A percentile compares a stretch with the other conserved stretches of the same genome.
These are phyloP conservation scores for Amaranthus cruentus DNA, from an alignment of 148 eudicot species.

Conservation along the genomic window DNA sequence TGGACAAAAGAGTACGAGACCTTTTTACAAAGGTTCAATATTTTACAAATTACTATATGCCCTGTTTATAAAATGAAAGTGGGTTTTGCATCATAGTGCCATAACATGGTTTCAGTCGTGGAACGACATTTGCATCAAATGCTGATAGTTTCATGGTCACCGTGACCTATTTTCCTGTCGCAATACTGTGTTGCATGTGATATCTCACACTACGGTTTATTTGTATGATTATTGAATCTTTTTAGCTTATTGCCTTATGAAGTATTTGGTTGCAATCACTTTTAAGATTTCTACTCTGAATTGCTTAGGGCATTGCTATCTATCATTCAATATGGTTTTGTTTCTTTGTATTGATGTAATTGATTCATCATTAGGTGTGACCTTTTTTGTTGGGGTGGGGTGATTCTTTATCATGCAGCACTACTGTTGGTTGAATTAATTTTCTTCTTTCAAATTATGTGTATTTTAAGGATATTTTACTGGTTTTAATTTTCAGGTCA, in stretches of 20 bases:
- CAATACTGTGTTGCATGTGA: too few relatives aligned
- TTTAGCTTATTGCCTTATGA: neutral
- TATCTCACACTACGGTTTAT: too few relatives aligned
- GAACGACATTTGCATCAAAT: too few relatives aligned
- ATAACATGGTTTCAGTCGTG: too few relatives aligned
- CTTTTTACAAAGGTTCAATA: too few relatives aligned
- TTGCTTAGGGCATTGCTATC: neutral
- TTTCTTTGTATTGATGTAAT: neutral
- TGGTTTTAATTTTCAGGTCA: slow-evolving; percentile 47
- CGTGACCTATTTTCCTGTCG: too few relatives aligned
- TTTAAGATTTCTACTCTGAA: neutral
- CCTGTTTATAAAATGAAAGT: too few relatives aligned
- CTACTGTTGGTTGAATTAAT: neutral
- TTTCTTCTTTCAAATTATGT: neutral
- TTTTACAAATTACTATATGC: too few relatives aligned
- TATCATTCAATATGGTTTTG: neutral
- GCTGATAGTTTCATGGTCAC: too few relatives aligned
- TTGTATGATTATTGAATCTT: too few relatives aligned
- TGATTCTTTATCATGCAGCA: slow-evolving; percentile 1
- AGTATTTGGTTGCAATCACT: neutral
- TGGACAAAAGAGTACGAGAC: too few relatives aligned
- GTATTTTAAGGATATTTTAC: slow-evolving; percentile 8
- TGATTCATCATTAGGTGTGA: neutral
- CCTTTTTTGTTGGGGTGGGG: slow-evolving; percentile 1
- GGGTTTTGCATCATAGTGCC: too few relatives aligned